Evolutionary conservation across 148 eudicot species (phyloP).

Genomic region (Heliamphora exappendiculata): DNA sequence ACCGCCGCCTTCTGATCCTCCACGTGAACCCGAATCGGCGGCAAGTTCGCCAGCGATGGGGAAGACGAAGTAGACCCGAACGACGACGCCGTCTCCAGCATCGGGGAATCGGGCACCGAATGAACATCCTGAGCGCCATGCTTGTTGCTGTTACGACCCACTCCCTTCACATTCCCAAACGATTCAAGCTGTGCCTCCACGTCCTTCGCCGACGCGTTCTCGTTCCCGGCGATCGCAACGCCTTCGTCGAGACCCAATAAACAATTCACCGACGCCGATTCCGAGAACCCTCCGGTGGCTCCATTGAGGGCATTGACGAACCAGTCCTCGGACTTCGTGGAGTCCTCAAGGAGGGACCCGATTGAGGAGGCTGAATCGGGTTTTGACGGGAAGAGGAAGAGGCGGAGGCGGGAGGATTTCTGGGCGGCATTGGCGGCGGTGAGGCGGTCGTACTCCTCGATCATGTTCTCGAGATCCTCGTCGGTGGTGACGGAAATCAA

Average conservation of each 20-base stretch:
- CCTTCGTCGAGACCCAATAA: constrained; percentile 59
- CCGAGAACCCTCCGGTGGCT: constrained; percentile 34
- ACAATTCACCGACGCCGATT: constrained; percentile 52
- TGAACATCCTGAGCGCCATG: constrained; percentile 45
- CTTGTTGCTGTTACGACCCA: constrained; percentile 16
- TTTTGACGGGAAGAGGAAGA: constrained; percentile 50
- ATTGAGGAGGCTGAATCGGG: constrained; percentile 33
- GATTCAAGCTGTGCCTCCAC: constrained; percentile 14
- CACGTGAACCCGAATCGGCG: constrained; percentile 64
- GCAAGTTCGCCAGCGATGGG: constrained; percentile 58
- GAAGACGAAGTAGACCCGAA: constrained; percentile 69
- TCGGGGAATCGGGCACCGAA: constrained; percentile 77
- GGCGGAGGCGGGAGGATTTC: constrained; percentile 39
- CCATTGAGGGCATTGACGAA: constrained; percentile 64
- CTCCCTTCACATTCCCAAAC: not conserved
- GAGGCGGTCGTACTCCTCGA: constrained; percentile 78
- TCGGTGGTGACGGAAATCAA: constrained; percentile 68
- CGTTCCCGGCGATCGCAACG: constrained; percentile 13
- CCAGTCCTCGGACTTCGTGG: constrained; percentile 68
- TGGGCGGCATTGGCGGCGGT: not conserved
- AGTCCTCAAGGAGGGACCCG: constrained; percentile 45
- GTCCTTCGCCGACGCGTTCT: constrained; percentile 15
- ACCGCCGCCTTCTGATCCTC: constrained; percentile 29
- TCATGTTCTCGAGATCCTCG: constrained; percentile 80
- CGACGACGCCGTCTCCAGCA: constrained; percentile 57